A percentile compares a stretch with the other conserved stretches of the same genome.
phyloP scores from a whole-genome alignment of 1,139 yeast genomes.

The Cylindricascospora bacillispora region DNA sequence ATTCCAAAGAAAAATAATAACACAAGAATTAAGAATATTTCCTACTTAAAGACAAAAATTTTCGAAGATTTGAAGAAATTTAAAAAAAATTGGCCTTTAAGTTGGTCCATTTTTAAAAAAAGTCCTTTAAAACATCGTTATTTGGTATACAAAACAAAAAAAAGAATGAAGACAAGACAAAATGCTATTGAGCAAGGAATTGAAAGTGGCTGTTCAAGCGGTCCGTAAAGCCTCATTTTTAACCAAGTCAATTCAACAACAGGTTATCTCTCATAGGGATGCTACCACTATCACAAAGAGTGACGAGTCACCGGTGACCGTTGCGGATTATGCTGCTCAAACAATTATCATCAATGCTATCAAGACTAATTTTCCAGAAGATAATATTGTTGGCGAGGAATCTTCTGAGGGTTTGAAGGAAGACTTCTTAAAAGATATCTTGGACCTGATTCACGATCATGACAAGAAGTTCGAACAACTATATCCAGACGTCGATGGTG shows the following conservation, averaged over 20 bases:
- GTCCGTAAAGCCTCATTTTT: constrained; percentile 76
- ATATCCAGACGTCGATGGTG: constrained; percentile 9
- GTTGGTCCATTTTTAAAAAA: too few relatives aligned
- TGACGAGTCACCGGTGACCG: constrained; percentile 90
- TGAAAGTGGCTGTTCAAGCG: constrained; percentile 72
- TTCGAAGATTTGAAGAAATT: too few relatives aligned
- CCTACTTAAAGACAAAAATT: too few relatives aligned
- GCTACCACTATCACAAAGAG: constrained; percentile 62
- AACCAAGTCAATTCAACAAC: constrained; percentile 59
- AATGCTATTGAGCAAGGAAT: too few relatives aligned
- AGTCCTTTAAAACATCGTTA: too few relatives aligned
- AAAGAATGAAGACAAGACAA: too few relatives aligned
- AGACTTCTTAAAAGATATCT: constrained; percentile 37
- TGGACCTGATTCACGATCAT: constrained; percentile 36
- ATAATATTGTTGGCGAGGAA: constrained; percentile 90
- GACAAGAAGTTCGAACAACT: constrained; percentile 18
- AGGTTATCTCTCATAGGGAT: constrained; percentile 45
- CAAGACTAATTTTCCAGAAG: constrained; percentile 63
- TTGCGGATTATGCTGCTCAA: constrained; percentile 95
- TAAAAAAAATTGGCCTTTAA: too few relatives aligned
- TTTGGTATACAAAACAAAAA: too few relatives aligned
- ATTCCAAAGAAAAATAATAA: too few relatives aligned
- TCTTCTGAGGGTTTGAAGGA: constrained; percentile 54
- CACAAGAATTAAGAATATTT: too few relatives aligned
- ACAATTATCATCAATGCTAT: constrained; percentile 83